A percentile compares a stretch with the other conserved stretches of the same genome.
Conservation (phyloP, 176 grass and related monocot genomes). For the Urochloa ruziziensis region DNA sequence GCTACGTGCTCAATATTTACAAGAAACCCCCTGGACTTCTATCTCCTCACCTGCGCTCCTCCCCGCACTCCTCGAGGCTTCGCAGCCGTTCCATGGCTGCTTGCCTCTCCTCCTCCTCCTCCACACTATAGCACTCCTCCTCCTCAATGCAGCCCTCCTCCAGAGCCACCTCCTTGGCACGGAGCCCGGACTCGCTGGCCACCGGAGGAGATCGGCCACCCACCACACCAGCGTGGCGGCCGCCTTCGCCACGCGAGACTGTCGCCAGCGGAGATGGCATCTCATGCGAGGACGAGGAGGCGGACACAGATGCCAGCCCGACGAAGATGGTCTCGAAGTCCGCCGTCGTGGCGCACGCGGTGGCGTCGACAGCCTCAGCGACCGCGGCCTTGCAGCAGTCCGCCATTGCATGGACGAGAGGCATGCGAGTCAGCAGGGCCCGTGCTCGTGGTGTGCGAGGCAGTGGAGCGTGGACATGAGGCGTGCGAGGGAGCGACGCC, state of each 20-base stretch:
- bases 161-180: not conserved
- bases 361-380: conserved; percentile 38
- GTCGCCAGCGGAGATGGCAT: not conserved
- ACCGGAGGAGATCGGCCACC: conserved; percentile 57
- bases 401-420: too few species aligned
- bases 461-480: conserved; percentile 42
- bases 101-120: conserved; percentile 56
- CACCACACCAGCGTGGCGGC: conserved; percentile 53
- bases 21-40: too few species aligned
- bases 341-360: conserved; percentile 28
- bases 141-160: conserved; percentile 32
- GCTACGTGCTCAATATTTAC: too few species aligned
- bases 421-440: too few species aligned
- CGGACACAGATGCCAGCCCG: conserved; percentile 40
- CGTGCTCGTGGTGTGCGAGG: conserved; percentile 34
- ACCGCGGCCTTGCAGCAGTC: conserved; percentile 40
- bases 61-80: conserved; percentile 45
- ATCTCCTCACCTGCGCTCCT: too few species aligned
- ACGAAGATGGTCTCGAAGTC: conserved; percentile 55
- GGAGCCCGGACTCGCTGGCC: conserved; percentile 24
- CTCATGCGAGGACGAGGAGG: conserved; percentile 30
- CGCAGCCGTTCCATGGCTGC: conserved; percentile 49
- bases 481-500: conserved; percentile 40
- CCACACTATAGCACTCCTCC: too few species aligned
- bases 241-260: conserved; percentile 23